phyloP scores from a whole-genome alignment of 257 asterid genomes.

The Rehmannia glutinosa region DNA sequence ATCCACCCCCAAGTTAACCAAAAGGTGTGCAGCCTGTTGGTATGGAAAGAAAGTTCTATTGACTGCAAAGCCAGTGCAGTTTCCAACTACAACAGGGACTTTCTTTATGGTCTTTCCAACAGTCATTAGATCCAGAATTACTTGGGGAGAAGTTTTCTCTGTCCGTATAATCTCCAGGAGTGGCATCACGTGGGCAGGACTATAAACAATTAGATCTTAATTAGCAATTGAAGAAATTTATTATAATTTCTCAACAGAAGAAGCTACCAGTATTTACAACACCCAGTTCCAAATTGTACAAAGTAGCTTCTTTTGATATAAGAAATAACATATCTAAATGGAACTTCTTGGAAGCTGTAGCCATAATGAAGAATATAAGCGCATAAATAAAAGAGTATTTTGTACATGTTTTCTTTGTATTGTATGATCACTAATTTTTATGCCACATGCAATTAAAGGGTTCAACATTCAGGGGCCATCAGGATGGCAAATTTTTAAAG shows the following conservation, averaged over 20 bases:
- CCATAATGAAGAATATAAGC: no score
- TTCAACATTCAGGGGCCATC: no score
- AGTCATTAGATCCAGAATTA: constrained; percentile 80
- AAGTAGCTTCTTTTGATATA: background rate
- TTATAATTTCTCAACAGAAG: constrained; percentile 4
- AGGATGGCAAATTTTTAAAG: no score
- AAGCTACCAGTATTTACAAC: constrained; percentile 10
- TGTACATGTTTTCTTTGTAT: background rate
- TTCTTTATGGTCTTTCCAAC: constrained; percentile 91
- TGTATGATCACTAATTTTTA: no score
- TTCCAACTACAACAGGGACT: constrained; percentile 94
- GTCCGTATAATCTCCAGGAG: constrained; percentile 92
- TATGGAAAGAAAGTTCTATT: constrained; percentile 95
- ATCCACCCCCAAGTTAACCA: constrained; percentile 90
- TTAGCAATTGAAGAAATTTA: constrained; percentile 19
- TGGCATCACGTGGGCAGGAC: constrained; percentile 99
- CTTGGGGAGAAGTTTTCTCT: constrained; percentile 87
- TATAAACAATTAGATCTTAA: constrained; percentile 34
- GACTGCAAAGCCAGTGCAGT: constrained; percentile 98
- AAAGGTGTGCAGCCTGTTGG: constrained; percentile 67
- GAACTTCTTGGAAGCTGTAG: no score
- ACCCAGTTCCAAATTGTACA: constrained; percentile 6
- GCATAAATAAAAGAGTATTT: background rate
- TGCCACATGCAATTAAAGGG: no score
- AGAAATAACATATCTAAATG: background rate